A percentile compares a stretch with the other conserved stretches of the same genome.
Conservation (phyloP, 2,329 filamentous ascomycete species). For the Fusarium sarcochroum region DNA sequence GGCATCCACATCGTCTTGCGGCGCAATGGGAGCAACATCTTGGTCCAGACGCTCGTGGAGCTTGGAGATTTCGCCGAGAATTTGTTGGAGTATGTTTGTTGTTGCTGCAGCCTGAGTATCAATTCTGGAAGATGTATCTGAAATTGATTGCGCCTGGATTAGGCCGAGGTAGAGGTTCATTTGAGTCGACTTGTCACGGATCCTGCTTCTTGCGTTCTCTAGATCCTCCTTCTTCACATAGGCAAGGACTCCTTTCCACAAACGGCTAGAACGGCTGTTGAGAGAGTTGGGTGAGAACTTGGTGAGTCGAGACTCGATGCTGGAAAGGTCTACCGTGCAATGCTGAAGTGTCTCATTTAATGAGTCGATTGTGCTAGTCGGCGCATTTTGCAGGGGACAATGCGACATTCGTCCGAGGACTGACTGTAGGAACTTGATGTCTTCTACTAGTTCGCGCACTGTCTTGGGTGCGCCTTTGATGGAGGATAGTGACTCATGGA, state of each 20-base stretch:
- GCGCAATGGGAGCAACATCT: background rate
- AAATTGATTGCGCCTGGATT: slow-evolving; percentile 25
- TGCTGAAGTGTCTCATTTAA: slow-evolving; percentile 3
- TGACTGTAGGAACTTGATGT: slow-evolving; percentile 9
- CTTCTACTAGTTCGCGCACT: background rate
- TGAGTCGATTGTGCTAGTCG: slow-evolving; percentile 9
- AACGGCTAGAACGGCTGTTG: background rate
- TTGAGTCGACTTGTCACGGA: slow-evolving; percentile 27
- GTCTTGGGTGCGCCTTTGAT: slow-evolving; percentile 17
- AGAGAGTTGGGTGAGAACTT: background rate
- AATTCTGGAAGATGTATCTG: slow-evolving; percentile 19
- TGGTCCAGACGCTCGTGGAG: slow-evolving; percentile 8
- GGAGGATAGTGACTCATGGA: slow-evolving; percentile 17
- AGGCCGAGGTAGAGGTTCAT: slow-evolving; percentile 29
- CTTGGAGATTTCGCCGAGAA: slow-evolving; percentile 16
- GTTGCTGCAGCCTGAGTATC: slow-evolving; percentile 11
- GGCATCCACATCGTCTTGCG: background rate
- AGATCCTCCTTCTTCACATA: slow-evolving; percentile 33
- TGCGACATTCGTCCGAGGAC: slow-evolving; percentile 7
- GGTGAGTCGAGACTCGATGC: slow-evolving; percentile 1
- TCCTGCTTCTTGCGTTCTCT: slow-evolving; percentile 12
- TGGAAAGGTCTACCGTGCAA: slow-evolving; percentile 6
- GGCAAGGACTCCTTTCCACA: slow-evolving; percentile 1
- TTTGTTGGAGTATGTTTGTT: slow-evolving; percentile 18
- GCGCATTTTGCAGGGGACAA: background rate